These are phyloP conservation scores for Cydonia oblonga DNA, from an alignment of 331 rosid genomes.

Conservation along the genomic window DNA sequence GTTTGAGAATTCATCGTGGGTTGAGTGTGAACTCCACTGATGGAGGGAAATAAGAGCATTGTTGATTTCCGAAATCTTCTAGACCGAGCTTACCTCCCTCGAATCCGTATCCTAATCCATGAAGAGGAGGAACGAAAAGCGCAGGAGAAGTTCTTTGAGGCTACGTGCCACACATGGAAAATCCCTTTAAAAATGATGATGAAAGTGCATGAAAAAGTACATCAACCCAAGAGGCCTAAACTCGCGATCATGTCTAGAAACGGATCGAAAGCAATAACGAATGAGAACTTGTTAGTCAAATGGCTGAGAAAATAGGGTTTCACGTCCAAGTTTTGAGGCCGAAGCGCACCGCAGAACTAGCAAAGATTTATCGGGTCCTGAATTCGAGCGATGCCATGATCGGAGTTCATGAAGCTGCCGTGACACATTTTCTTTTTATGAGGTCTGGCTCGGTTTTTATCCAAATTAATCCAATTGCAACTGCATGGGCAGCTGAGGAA, in stretches of 20 bases:
- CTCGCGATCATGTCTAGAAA: conserved; percentile 54
- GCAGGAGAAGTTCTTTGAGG: background rate
- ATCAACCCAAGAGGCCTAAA: conserved; percentile 29
- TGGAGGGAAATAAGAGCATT: conserved; percentile 45
- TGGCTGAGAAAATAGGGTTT: conserved; percentile 60
- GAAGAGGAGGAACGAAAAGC: conserved; percentile 34
- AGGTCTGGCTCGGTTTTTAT: conserved; percentile 55
- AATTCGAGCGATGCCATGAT: conserved; percentile 66
- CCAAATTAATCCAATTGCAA: conserved; percentile 72
- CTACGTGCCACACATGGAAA: background rate
- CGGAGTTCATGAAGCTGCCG: conserved; percentile 92
- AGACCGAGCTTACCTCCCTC: conserved; percentile 53
- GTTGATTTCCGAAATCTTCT: conserved; percentile 50
- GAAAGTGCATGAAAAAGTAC: background rate
- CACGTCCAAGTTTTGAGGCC: conserved; percentile 49
- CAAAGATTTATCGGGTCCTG: conserved; percentile 49
- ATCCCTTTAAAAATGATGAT: background rate
- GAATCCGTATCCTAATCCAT: conserved; percentile 35
- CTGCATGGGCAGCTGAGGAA: conserved; percentile 74
- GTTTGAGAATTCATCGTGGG: conserved; percentile 71
- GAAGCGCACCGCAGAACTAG: conserved; percentile 41
- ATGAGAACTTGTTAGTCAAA: conserved; percentile 49
- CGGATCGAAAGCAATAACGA: conserved; percentile 58
- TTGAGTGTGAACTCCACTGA: conserved; percentile 49
- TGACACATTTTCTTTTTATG: conserved; percentile 78